Conservation (phyloP, 192 early-diverging fungal species). For the Rhizophagus sp. region DNA sequence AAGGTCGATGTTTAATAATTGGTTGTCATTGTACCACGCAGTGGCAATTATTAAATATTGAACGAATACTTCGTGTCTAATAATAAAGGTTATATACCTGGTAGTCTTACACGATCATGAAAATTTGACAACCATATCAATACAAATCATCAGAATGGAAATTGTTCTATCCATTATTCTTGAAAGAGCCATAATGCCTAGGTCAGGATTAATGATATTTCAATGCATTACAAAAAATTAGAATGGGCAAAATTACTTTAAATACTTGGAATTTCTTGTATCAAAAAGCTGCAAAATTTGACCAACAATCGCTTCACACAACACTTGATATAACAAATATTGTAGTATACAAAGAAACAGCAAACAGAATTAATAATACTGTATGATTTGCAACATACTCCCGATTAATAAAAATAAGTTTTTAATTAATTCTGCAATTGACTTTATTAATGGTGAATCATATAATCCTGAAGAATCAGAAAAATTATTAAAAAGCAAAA, state of each 20-base stretch:
- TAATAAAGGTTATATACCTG: too few species aligned
- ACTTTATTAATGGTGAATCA: background rate
- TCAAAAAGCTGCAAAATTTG: background rate
- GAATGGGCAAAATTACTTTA: background rate
- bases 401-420: background rate
- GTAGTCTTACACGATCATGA: too few species aligned
- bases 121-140: too few species aligned
- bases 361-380: background rate
- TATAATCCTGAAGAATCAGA: background rate
- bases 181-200: background rate
- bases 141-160: background rate
- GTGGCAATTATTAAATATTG: too few species aligned
- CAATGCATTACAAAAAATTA: slow-evolving; percentile 2
- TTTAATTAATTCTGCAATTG: background rate
- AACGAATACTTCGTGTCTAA: too few species aligned
- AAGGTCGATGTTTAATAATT: too few species aligned
- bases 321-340: background rate
- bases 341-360: background rate
- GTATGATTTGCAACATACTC: background rate
- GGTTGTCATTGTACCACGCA: too few species aligned
- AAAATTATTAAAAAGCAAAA: background rate
- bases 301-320: background rate
- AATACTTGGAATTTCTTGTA: background rate
- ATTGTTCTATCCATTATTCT: background rate
- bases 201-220: background rate